Evolutionary conservation across 768 basidiomycete genomes (phyloP).

Genomic region (Amanita muscaria): DNA sequence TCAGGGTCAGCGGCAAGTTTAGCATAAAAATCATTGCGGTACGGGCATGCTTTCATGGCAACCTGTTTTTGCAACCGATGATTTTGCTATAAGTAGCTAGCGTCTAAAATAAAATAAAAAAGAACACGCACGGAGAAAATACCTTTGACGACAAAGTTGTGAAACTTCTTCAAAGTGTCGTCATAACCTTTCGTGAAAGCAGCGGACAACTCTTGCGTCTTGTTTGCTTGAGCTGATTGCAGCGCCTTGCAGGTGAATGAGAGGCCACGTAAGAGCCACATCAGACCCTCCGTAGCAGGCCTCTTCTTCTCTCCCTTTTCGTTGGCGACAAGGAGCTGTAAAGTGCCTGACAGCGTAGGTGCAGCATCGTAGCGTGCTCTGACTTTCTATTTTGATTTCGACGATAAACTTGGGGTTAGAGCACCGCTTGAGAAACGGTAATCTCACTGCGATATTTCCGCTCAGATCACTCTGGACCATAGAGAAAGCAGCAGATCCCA

Average conservation of each 20-base stretch:
- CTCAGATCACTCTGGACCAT: conserved; percentile 81
- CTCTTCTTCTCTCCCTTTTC: conserved; percentile 86
- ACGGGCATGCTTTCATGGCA: conserved; percentile 60
- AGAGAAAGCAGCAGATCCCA: conserved; percentile 77
- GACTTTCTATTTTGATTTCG: conserved; percentile 65
- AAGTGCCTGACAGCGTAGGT: conserved; percentile 58
- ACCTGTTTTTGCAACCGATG: conserved; percentile 30
- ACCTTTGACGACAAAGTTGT: conserved; percentile 68
- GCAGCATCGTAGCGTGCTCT: conserved; percentile 65
- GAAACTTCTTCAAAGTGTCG: conserved; percentile 72
- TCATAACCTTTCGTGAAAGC: conserved; percentile 83
- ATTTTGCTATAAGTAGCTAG: too few relatives aligned
- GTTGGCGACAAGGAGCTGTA: conserved; percentile 75
- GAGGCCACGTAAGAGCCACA: conserved; percentile 91
- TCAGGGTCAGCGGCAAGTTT: conserved; percentile 54
- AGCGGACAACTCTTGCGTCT: conserved; percentile 48
- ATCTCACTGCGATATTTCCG: conserved; percentile 81
- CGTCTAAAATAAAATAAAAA: conserved; percentile 1
- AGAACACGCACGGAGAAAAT: conserved; percentile 45
- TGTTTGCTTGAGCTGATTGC: conserved; percentile 58
- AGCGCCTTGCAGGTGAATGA: conserved; percentile 84
- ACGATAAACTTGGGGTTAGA: too few relatives aligned
- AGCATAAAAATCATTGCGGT: conserved; percentile 57
- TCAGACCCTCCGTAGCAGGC: conserved; percentile 80
- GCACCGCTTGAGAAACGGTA: too few relatives aligned